A percentile compares a stretch with the other conserved stretches of the same genome.
phyloP scores from a whole-genome alignment of 805 yeast species.

The Kuraishia molischiana region DNA sequence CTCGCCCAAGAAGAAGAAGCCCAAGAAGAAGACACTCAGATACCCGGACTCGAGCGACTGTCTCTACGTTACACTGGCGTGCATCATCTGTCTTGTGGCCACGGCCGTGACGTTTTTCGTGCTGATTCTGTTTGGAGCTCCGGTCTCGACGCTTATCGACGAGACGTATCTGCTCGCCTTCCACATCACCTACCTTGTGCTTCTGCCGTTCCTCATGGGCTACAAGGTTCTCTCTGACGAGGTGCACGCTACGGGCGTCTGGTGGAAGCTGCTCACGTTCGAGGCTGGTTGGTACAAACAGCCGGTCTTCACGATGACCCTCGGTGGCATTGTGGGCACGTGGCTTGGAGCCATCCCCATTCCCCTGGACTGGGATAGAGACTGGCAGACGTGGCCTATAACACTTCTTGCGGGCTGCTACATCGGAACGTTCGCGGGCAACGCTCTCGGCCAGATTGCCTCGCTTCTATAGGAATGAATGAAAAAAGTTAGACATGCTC shows the following conservation, averaged over 20 bases:
- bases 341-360: slow-evolving; percentile 94
- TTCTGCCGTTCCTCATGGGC: slow-evolving; percentile 53
- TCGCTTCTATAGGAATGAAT: not conserved
- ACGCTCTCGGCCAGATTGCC: not conserved
- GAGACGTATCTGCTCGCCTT: slow-evolving; percentile 54
- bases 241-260: slow-evolving; percentile 11
- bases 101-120: slow-evolving; percentile 27
- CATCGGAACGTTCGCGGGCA: slow-evolving; percentile 59
- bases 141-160: slow-evolving; percentile 38
- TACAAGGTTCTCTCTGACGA: slow-evolving; percentile 31
- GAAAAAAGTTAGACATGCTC: not conserved
- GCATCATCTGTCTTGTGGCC: slow-evolving; percentile 22
- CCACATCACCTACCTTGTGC: slow-evolving; percentile 50
- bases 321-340: slow-evolving; percentile 51
- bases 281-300: slow-evolving; percentile 17
- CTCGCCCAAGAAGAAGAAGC: slow-evolving; percentile 21
- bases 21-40: slow-evolving; percentile 10
- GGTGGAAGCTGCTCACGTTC: slow-evolving; percentile 19
- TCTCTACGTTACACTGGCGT: slow-evolving; percentile 18
- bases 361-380: slow-evolving; percentile 96
- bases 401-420: slow-evolving; percentile 77
- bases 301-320: slow-evolving; percentile 25
- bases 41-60: slow-evolving; percentile 10
- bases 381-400: slow-evolving; percentile 95
- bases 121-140: slow-evolving; percentile 73